Evolutionary conservation across 2,329 filamentous ascomycete genomes (phyloP), one percentile per base, ranked within the genome.

Genomic region (Penicillium sp.): DNA sequence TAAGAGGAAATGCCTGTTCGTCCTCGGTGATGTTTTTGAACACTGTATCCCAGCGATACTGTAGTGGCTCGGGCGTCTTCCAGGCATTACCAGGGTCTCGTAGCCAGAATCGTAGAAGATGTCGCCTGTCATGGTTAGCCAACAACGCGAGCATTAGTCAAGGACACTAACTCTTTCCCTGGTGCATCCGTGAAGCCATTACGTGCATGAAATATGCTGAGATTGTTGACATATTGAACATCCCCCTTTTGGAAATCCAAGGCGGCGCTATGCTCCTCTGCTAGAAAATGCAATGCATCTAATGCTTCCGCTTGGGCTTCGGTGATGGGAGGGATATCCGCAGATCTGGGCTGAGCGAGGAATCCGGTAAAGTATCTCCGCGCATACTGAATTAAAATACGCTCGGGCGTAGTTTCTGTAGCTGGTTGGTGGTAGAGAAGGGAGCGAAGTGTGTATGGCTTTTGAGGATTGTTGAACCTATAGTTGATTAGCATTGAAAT

Each of bases 341-440:
- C 49, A 0, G 74, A 77, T 18, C 79, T 72, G 1, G 77, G 77
- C 4, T 76, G 69, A 0, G 70, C 73, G 51, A 69, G 67, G 53
- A 75, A 81, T 2, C 79, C 80, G 0, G 83, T 84, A 59, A 87
- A 86, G 25, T 73, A 75, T 1, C 85, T 78, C 2, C 85, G 79
- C 0, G 81, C 82, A 59, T 87, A 88, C 58, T 87, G 84, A 27
- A 88, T 78, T 6, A 84, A 70, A 1, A 87, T 68, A 1, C 83
- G 77, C 62, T 87, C 80, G 0, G 83, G 81, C 0, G 68, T 65
- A 1, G 67, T 69, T 0, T 60, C 69, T 0, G 75, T 80, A 9
- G 77, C 75, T 0, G 81, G 78, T 46, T 84, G 81, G 63, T 84
- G 78, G 67, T 84, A 82, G 9, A 75, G 60, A 6, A 76, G 63